Percentiles rank a stretch among this genome's conserved stretches.
phyloP scores from a whole-genome alignment of 208 protist genomes.

The Leishmania tarentolae region DNA sequence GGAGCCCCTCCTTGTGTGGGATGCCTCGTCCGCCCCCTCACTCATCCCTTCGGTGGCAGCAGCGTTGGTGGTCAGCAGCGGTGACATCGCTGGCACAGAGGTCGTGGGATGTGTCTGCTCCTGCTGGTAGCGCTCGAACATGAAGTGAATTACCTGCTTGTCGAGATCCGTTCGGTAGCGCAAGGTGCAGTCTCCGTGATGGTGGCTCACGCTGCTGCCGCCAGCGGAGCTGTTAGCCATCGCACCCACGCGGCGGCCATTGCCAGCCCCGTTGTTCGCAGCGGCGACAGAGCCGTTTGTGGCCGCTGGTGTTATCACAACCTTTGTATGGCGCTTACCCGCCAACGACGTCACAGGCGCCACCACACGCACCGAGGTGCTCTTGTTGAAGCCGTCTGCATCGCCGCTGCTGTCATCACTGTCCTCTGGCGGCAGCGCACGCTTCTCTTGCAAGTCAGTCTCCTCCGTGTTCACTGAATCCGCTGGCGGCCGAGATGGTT shows the following conservation, averaged over 20 bases:
- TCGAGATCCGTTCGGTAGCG: conserved; percentile 86
- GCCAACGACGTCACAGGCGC: conserved; percentile 23
- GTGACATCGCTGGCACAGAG: background rate
- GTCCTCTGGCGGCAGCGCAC: conserved; percentile 4
- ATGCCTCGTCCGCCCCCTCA: background rate
- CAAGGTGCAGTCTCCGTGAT: conserved; percentile 31
- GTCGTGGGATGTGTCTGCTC: conserved; percentile 33
- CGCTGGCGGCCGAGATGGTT: background rate
- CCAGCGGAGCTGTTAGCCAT: background rate
- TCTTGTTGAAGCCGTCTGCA: background rate
- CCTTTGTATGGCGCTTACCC: conserved; percentile 26
- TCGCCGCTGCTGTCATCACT: conserved; percentile 12
- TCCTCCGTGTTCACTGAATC: background rate
- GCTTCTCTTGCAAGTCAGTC: background rate
- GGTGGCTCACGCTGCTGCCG: conserved; percentile 8
- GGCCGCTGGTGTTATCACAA: conserved; percentile 1
- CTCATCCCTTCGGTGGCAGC: background rate
- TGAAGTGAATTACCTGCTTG: conserved; percentile 87
- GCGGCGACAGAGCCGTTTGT: conserved; percentile 1
- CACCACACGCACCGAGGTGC: background rate
- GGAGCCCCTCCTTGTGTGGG: background rate
- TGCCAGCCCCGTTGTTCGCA: background rate
- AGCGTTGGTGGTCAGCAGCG: background rate
- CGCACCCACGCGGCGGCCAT: background rate
- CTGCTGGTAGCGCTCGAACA: conserved; percentile 63